Evolutionary conservation across 2,329 filamentous ascomycete genomes (phyloP).

Genomic region (Herpomyces periplanetae): DNA sequence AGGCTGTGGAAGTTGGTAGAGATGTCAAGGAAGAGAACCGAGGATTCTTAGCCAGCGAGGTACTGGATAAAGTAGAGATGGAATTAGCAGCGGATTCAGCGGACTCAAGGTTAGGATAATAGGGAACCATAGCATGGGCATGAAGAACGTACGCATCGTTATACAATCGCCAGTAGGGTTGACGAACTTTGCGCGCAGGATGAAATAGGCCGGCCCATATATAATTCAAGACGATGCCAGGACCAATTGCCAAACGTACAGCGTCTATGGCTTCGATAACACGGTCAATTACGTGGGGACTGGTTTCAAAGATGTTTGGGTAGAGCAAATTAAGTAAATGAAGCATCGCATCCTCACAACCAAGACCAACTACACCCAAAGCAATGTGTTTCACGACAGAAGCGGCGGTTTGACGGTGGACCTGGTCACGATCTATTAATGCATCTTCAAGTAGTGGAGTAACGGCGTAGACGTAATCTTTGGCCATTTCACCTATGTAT

Average conservation of each 20-base stretch:
- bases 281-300: conserved; percentile 85
- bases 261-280: conserved; percentile 93
- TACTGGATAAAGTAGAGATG: too few species aligned
- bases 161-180: conserved; percentile 82
- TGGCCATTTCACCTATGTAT: conserved; percentile 73
- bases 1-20: too few species aligned
- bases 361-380: conserved; percentile 77
- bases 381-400: conserved; percentile 93
- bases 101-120: conserved; percentile 56
- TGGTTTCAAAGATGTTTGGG: conserved; percentile 90
- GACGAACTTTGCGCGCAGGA: conserved; percentile 65
- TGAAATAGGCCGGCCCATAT: conserved; percentile 94
- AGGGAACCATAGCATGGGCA: conserved; percentile 79
- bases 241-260: conserved; percentile 64
- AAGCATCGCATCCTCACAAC: conserved; percentile 92
- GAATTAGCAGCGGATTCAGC: too few species aligned
- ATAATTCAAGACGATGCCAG: conserved; percentile 80
- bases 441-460: conserved; percentile 84
- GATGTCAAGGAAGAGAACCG: too few species aligned
- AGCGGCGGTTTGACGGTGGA: conserved; percentile 81
- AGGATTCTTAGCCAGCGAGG: too few species aligned
- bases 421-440: conserved; percentile 84
- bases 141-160: conserved; percentile 85
- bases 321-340: conserved; percentile 84
- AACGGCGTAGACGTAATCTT: conserved; percentile 95